phyloP scores from a whole-genome alignment of 331 rosid species.

The Rhamnella rubrinervis region DNA sequence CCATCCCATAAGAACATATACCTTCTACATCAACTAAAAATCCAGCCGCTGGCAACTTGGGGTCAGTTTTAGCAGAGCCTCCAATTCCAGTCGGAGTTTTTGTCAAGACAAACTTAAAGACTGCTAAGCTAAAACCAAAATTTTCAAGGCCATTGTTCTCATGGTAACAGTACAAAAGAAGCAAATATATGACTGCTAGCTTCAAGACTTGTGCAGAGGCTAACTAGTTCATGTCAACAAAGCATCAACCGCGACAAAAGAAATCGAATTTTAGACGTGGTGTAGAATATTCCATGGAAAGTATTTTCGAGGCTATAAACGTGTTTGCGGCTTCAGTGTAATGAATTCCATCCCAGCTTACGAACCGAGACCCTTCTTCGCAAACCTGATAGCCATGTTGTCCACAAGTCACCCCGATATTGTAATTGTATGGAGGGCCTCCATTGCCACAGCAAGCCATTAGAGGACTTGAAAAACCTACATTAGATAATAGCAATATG shows the following conservation, averaged over 20 bases:
- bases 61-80: too few relatives aligned
- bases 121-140: too few relatives aligned
- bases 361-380: slow-evolving; percentile 47
- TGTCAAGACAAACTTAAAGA: too few relatives aligned
- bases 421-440: slow-evolving; percentile 90
- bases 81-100: too few relatives aligned
- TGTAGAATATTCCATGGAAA: slow-evolving; percentile 64
- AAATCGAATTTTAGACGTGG: slow-evolving; percentile 66
- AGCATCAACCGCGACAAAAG: slow-evolving; percentile 47
- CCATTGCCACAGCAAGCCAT: slow-evolving; percentile 91
- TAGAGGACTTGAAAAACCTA: slow-evolving; percentile 76
- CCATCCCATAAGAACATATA: too few relatives aligned
- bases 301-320: slow-evolving; percentile 59
- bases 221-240: background rate
- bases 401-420: slow-evolving; percentile 64
- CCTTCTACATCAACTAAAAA: too few relatives aligned
- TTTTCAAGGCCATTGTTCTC: too few relatives aligned
- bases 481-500: too few relatives aligned
- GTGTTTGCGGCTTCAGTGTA: slow-evolving; percentile 73
- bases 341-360: slow-evolving; percentile 92
- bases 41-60: too few relatives aligned
- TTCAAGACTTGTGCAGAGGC: background rate
- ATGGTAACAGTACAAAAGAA: too few relatives aligned
- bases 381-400: slow-evolving; percentile 73
- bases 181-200: too few relatives aligned